Conservation (phyloP, 2,329 filamentous ascomycete species). For the Venturia pyrina region DNA sequence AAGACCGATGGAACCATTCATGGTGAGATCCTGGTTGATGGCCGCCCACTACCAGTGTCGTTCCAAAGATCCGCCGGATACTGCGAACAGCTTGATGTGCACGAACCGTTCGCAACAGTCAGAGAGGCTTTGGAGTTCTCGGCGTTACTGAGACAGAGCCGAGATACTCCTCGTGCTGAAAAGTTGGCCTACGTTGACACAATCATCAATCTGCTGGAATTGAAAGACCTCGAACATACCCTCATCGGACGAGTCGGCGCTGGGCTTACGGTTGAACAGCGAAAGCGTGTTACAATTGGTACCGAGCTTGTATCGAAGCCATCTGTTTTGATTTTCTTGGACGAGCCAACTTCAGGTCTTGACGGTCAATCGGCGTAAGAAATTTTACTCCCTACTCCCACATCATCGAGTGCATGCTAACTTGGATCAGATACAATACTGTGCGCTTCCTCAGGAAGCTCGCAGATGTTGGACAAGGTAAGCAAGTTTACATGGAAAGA, state of each 20-base stretch:
- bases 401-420: no score
- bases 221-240: constrained; percentile 56
- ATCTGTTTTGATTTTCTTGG: constrained; percentile 53
- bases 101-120: constrained; percentile 56
- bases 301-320: constrained; percentile 49
- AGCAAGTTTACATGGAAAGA: background rate
- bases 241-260: constrained; percentile 50
- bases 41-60: constrained; percentile 24
- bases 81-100: constrained; percentile 56
- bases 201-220: constrained; percentile 53
- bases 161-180: constrained; percentile 46
- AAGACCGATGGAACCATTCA: constrained; percentile 35
- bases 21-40: constrained; percentile 37
- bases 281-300: constrained; percentile 42
- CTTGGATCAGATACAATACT: constrained; percentile 23
- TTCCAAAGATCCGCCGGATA: constrained; percentile 45
- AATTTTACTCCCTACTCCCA: no score
- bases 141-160: constrained; percentile 52
- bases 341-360: constrained; percentile 52
- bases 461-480: constrained; percentile 49
- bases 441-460: constrained; percentile 57
- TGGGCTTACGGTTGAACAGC: constrained; percentile 44
- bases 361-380: constrained; percentile 44
- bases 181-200: constrained; percentile 60
- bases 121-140: constrained; percentile 58